These are phyloP conservation scores for Cladosporium cucumerinum DNA, from an alignment of 2,329 filamentous ascomycete species.

Conservation along the genomic window DNA sequence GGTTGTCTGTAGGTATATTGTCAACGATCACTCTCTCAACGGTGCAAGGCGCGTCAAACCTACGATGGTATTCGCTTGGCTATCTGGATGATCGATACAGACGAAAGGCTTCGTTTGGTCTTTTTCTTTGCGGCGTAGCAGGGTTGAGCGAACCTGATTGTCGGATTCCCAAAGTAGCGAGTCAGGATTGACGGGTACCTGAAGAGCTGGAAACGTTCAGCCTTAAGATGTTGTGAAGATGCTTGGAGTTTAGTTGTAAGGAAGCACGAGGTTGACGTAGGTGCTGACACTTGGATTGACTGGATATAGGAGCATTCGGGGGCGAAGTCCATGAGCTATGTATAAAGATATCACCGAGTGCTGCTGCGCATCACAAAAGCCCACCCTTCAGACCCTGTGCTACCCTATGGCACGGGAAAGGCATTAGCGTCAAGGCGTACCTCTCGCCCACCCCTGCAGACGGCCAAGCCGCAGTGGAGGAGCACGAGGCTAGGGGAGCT, in stretches of 20 bases:
- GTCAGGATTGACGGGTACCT: slow-evolving; percentile 15
- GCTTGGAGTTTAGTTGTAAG: background rate
- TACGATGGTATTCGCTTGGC: background rate
- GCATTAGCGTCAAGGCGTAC: slow-evolving; percentile 16
- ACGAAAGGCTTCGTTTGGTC: background rate
- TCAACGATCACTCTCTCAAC: background rate
- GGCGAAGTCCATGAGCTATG: slow-evolving; percentile 15
- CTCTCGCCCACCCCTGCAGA: slow-evolving; percentile 16
- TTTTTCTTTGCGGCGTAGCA: slow-evolving; percentile 1
- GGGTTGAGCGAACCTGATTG: slow-evolving; percentile 1
- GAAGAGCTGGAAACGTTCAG: slow-evolving; percentile 12
- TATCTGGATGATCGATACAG: background rate
- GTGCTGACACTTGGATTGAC: slow-evolving; percentile 2
- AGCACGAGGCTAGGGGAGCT: slow-evolving; percentile 15
- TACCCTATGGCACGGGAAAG: slow-evolving; percentile 12
- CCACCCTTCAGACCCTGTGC: slow-evolving; percentile 13
- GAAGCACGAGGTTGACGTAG: background rate
- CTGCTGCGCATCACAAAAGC: slow-evolving; percentile 4
- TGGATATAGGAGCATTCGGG: slow-evolving; percentile 3
- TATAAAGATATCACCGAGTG: slow-evolving; percentile 13
- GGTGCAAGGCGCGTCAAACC: background rate
- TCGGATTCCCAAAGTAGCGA: background rate
- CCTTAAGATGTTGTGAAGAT: slow-evolving; percentile 5
- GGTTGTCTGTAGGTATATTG: background rate
- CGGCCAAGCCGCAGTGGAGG: slow-evolving; percentile 16